These are phyloP conservation scores for Candida glaebosa DNA, from an alignment of 805 yeast species.

Conservation along the genomic window DNA sequence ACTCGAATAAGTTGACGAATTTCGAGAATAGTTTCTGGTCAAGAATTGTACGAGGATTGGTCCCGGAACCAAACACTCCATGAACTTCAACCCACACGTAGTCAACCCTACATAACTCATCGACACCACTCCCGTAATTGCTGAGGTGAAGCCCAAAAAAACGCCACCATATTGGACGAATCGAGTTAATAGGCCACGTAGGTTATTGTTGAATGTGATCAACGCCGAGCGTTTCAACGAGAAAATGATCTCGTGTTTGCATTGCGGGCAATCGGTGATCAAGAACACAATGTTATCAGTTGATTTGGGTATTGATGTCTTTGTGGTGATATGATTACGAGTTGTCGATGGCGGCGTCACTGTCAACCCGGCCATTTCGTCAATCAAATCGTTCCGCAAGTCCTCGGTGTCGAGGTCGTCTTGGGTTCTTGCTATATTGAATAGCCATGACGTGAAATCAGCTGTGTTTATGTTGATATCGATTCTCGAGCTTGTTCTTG, in stretches of 20 bases:
- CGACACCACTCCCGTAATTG: slow-evolving; percentile 36
- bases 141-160: slow-evolving; percentile 35
- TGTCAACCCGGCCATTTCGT: background rate
- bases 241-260: slow-evolving; percentile 33
- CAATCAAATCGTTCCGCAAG: background rate
- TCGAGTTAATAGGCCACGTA: slow-evolving; percentile 15
- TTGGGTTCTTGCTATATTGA: slow-evolving; percentile 8
- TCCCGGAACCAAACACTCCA: slow-evolving; percentile 35
- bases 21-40: slow-evolving; percentile 9
- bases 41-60: slow-evolving; percentile 26
- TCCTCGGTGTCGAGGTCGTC: slow-evolving; percentile 1
- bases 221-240: slow-evolving; percentile 26
- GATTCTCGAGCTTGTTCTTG: background rate
- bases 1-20: slow-evolving; percentile 6
- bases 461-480: slow-evolving; percentile 3
- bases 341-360: background rate
- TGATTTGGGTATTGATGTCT: background rate
- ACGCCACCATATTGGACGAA: slow-evolving; percentile 28
- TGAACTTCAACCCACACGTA: slow-evolving; percentile 33
- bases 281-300: slow-evolving; percentile 12
- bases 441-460: slow-evolving; percentile 13
- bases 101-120: slow-evolving; percentile 39
- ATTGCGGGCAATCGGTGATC: slow-evolving; percentile 39
- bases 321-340: no score
- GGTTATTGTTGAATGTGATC: slow-evolving; percentile 17